Evolutionary conservation across 2,329 filamentous ascomycete species (phyloP).

Genomic region (Diaporthe sp.): DNA sequence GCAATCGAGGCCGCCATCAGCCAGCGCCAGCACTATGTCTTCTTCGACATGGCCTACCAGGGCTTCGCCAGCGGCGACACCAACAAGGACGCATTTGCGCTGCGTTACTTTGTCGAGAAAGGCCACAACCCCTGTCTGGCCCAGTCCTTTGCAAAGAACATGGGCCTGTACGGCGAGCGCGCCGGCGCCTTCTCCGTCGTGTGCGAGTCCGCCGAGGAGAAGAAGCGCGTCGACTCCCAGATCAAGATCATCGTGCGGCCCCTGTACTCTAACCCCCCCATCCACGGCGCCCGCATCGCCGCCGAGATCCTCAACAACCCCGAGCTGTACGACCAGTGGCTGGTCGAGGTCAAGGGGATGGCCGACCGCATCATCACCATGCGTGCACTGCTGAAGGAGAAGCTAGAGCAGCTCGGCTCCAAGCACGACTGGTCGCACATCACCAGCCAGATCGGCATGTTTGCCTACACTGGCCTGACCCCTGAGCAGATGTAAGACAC

Average conservation of each 20-base stretch:
- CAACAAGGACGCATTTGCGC: slow-evolving; percentile 91
- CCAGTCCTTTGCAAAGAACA: slow-evolving; percentile 99
- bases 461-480: slow-evolving; percentile 94
- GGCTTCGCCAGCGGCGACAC: slow-evolving; percentile 95
- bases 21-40: slow-evolving; percentile 87
- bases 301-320: slow-evolving; percentile 90
- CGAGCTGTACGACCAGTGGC: slow-evolving; percentile 90
- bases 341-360: slow-evolving; percentile 97
- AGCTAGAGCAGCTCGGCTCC: slow-evolving; percentile 93
- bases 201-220: slow-evolving; percentile 85
- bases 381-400: slow-evolving; percentile 92
- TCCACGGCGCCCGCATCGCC: slow-evolving; percentile 95
- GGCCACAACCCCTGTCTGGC: slow-evolving; percentile 89
- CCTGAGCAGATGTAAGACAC: slow-evolving; percentile 79
- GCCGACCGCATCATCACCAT: slow-evolving; percentile 99
- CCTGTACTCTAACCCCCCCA: slow-evolving; percentile 97
- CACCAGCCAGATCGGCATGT: slow-evolving; percentile 99
- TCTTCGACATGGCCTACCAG: slow-evolving; percentile 99
- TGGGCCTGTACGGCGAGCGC: slow-evolving; percentile 99
- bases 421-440: slow-evolving; percentile 99
- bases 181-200: slow-evolving; percentile 97
- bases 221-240: slow-evolving; percentile 95
- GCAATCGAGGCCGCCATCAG: slow-evolving; percentile 90
- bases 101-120: slow-evolving; percentile 92
- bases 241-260: slow-evolving; percentile 98